Percentiles rank a stretch among this genome's conserved stretches.
These are phyloP conservation scores for Sporothrix phasma DNA, from an alignment of 2,329 filamentous ascomycete genomes.

Conservation along the genomic window DNA sequence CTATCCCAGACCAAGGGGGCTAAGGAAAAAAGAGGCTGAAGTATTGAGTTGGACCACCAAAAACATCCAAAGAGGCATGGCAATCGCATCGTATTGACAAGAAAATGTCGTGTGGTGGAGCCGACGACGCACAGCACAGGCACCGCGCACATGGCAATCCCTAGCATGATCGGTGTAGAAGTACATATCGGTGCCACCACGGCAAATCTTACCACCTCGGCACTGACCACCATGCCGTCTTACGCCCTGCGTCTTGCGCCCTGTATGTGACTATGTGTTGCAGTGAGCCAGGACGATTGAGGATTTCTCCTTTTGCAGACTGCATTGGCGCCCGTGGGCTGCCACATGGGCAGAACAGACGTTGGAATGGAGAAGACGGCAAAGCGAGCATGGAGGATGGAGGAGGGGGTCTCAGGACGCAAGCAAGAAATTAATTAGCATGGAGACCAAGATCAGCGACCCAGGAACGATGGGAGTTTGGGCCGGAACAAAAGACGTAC, in stretches of 20 bases:
- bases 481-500: not conserved
- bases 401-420: too few relatives aligned
- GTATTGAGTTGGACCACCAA: too few relatives aligned
- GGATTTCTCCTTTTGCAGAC: not conserved
- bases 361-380: not conserved
- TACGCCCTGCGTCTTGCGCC: too few relatives aligned
- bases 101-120: not conserved
- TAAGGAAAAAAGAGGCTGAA: not conserved
- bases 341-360: not conserved
- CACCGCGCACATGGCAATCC: not conserved
- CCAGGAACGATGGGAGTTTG: too few relatives aligned
- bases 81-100: not conserved
- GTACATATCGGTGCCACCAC: too few relatives aligned
- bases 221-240: not conserved
- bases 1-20: not conserved
- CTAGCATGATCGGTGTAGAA: too few relatives aligned
- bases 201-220: not conserved
- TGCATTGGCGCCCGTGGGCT: not conserved
- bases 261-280: too few relatives aligned
- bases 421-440: too few relatives aligned
- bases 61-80: not conserved
- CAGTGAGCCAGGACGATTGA: not conserved
- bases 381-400: too few relatives aligned
- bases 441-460: not conserved
- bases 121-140: not conserved